These are phyloP conservation scores for Diaporthe humulicola DNA, from an alignment of 2,329 filamentous ascomycete genomes.

Conservation along the genomic window DNA sequence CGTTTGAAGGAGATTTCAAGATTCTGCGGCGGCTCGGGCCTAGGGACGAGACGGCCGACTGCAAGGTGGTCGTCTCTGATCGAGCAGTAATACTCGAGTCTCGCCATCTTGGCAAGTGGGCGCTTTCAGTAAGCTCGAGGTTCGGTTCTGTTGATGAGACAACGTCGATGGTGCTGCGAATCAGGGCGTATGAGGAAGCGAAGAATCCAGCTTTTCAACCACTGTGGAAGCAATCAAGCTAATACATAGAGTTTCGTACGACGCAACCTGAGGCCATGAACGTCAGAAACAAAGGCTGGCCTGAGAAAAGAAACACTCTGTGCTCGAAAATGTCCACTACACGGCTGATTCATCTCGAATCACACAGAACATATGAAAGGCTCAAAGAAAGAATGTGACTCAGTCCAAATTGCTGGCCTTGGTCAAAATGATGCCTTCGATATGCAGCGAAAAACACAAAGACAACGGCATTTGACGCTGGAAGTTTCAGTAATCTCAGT, in stretches of 20 bases:
- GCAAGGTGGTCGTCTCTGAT: background rate
- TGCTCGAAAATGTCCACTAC: background rate
- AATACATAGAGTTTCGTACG: background rate
- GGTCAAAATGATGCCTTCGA: background rate
- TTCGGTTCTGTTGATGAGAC: background rate
- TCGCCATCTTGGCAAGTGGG: constrained; percentile 9
- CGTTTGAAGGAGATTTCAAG: constrained; percentile 1
- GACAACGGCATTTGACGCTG: background rate
- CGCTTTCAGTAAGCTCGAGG: background rate
- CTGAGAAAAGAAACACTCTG: background rate
- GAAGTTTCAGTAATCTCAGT: background rate
- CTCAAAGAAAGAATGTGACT: background rate
- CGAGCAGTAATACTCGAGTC: background rate
- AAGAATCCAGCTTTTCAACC: background rate
- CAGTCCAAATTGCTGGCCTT: background rate
- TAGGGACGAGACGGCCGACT: background rate
- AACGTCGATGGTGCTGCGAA: background rate
- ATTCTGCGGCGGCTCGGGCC: background rate
- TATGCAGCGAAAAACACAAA: background rate
- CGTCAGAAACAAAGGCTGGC: background rate
- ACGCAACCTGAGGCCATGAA: background rate
- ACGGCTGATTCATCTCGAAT: background rate
- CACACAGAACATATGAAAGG: background rate
- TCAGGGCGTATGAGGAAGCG: background rate
- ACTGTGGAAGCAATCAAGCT: background rate